Percentiles rank a stretch among this genome's conserved stretches.
These are phyloP conservation scores for Alternaria longipes DNA, from an alignment of 2,329 filamentous ascomycete genomes.

Conservation along the genomic window DNA sequence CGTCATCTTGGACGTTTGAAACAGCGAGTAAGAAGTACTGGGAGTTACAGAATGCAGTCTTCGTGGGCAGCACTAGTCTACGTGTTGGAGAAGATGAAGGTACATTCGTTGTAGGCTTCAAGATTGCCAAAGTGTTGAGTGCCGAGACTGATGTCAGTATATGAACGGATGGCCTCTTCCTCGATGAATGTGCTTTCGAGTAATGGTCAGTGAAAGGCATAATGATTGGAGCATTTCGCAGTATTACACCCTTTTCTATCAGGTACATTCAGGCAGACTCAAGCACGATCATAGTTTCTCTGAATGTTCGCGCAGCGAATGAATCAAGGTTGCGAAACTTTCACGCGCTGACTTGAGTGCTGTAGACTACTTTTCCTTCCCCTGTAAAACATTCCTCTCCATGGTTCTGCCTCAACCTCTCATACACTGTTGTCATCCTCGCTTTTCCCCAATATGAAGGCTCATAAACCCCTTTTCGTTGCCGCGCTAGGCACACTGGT, in stretches of 20 bases:
- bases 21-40: constrained; percentile 10
- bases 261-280: not conserved
- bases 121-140: constrained; percentile 4
- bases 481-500: not conserved
- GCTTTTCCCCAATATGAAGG: not conserved
- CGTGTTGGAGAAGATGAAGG: constrained; percentile 2
- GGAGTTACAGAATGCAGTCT: constrained; percentile 12
- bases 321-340: not conserved
- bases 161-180: not conserved
- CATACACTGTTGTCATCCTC: not conserved
- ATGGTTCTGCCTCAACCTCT: not conserved
- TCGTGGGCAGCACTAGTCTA: constrained; percentile 9
- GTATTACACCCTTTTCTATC: not conserved
- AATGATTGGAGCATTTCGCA: not conserved
- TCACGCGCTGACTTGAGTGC: not conserved
- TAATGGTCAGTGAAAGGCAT: not conserved
- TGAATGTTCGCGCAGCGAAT: not conserved
- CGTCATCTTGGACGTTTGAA: constrained; percentile 4
- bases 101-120: constrained; percentile 10
- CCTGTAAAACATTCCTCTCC: not conserved
- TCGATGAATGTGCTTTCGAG: not conserved
- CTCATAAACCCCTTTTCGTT: not conserved
- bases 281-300: not conserved
- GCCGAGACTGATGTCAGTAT: constrained; percentile 3
- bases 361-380: not conserved